phyloP scores from a whole-genome alignment of 176 grass and related monocot genomes.

The Oryza longistaminata region DNA sequence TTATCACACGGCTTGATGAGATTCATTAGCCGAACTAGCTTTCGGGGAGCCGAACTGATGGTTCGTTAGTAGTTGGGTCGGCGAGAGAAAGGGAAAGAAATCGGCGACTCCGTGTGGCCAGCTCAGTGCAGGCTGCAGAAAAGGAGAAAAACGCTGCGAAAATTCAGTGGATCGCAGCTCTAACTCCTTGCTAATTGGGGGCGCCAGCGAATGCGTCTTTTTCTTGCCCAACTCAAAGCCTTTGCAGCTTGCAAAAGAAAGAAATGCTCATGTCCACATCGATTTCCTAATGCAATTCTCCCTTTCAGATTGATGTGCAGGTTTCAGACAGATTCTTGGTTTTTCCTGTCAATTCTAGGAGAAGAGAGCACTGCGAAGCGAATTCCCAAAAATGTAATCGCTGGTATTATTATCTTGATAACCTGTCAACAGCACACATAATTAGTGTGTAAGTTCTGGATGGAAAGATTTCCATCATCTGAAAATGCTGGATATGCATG shows the following conservation, averaged over 20 bases:
- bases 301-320: not conserved
- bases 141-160: not conserved
- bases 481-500: not conserved
- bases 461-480: not conserved
- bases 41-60: constrained; percentile 1
- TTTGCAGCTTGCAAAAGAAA: not conserved
- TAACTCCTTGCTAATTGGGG: not conserved
- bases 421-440: not conserved
- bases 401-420: not conserved
- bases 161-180: not conserved
- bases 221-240: not conserved
- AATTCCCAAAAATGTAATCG: not conserved
- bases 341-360: not conserved
- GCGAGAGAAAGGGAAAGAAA: constrained; percentile 1
- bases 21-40: not conserved
- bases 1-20: not conserved
- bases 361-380: not conserved
- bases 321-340: not conserved
- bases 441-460: not conserved
- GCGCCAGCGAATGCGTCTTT: not conserved
- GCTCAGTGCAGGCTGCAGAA: constrained; percentile 13
- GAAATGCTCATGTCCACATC: not conserved
- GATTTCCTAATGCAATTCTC: not conserved
- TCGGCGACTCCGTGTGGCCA: constrained; percentile 31
- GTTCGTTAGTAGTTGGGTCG: not conserved